Evolutionary conservation across 805 yeast genomes (phyloP), one percentile per base, ranked within the genome.

Genomic region (Starmerella potacharoeniae): DNA sequence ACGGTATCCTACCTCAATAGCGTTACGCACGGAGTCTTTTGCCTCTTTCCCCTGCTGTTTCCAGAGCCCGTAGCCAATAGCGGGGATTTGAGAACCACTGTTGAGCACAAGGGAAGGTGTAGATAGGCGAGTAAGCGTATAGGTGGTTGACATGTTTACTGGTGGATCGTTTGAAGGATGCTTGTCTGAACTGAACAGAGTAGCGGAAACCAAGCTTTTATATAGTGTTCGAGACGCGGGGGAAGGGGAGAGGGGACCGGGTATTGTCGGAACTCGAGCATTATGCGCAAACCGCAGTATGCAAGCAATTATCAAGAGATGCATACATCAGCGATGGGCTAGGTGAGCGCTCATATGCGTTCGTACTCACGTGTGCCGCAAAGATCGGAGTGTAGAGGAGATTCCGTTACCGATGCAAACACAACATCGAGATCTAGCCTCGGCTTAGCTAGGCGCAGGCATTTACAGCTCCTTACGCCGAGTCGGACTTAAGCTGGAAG

Each of bases 1-100:
- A 60, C 93, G 76, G 66, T 83, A 86, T 0, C 95, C 95, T 13
- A 66, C 70, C 35, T 73, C 68, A 56, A 86, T 73, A 1, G 90
- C 93, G 34, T 73, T 65, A 60, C 77, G 74, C 0, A 82, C 84
- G 11, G 80, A 64, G 0, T 73, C 51, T 16, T 60, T 59, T 16
- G 64, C 61, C 36, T 59, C 63, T 11, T 57, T 59, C 16, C 51
- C 57, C 31, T 51, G 51, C 31, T 52, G 56, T 29, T 51, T 37
- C 51, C 53, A 57, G 14, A 51, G 54, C 17, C 62, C 63, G 13
- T 55, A 54, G 10, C 59, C 62, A 30, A 59, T 40, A 16, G 58
- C 54, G 5, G 63, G 62, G 39, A 60, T 54, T 43, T 40, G 28
- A 9, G 37, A 44, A 1, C 58, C 56, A 10, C 51, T 35, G 51